Evolutionary conservation across 169 alveolate genomes (phyloP).

Genomic region (Babesia divergens): DNA sequence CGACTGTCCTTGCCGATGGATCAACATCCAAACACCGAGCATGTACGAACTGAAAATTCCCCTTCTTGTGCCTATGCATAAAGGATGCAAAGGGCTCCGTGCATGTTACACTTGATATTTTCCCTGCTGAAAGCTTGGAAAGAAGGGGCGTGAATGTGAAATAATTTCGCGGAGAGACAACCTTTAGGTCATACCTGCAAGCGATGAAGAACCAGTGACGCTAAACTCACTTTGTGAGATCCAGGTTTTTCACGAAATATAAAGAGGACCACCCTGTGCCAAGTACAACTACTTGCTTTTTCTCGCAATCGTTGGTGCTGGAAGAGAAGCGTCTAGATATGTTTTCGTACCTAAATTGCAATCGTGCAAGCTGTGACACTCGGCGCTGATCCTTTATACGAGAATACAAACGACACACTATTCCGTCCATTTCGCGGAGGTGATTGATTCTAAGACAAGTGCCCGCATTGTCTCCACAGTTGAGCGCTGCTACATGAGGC

Average conservation of each 20-base stretch:
- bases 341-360: not conserved
- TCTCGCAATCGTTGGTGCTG: not conserved
- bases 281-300: conserved; percentile 60
- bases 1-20: conserved; percentile 19
- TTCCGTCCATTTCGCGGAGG: not conserved
- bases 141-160: conserved; percentile 77
- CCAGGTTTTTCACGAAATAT: conserved; percentile 59
- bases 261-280: conserved; percentile 80
- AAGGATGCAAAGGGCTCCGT: conserved; percentile 61
- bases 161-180: conserved; percentile 75
- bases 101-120: conserved; percentile 50
- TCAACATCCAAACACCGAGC: conserved; percentile 54
- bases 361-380: not conserved
- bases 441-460: not conserved
- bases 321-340: not conserved
- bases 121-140: conserved; percentile 70
- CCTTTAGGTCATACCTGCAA: conserved; percentile 65
- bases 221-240: conserved; percentile 39
- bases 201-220: not conserved
- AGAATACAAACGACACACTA: not conserved
- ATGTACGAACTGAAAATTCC: conserved; percentile 36
- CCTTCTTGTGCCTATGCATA: conserved; percentile 31
- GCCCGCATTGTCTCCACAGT: not conserved
- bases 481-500: not conserved
- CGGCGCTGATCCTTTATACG: not conserved